Conservation (phyloP, 140 eudicot genomes). For the Flaveria floridana region DNA sequence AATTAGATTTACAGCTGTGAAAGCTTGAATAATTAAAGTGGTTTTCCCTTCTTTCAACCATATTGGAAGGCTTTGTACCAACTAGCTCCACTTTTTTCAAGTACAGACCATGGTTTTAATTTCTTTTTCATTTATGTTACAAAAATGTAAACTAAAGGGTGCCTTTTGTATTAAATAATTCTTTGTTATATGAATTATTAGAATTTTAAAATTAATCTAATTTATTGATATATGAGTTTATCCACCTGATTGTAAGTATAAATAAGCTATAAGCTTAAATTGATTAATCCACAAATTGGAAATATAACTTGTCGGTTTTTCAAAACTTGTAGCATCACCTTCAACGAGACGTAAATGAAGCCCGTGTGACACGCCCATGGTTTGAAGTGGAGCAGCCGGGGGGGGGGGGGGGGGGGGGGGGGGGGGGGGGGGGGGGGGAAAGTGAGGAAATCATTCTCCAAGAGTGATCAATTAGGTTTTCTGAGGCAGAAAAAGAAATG, state of each 20-base stretch:
- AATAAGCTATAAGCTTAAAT: not conserved
- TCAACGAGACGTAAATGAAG: no score
- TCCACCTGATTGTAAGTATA: not conserved
- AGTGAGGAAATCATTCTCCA: no score
- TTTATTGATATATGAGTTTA: not conserved
- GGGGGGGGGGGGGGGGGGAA: no score
- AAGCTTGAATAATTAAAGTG: slow-evolving; percentile 19
- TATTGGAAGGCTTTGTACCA: slow-evolving; percentile 28
- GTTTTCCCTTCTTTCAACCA: slow-evolving; percentile 3
- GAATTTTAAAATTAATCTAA: not conserved
- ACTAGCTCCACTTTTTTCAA: slow-evolving; percentile 19
- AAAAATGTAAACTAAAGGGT: not conserved
- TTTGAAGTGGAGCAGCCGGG: no score
- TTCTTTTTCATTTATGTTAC: slow-evolving; percentile 18
- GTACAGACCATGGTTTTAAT: slow-evolving; percentile 18
- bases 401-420: no score
- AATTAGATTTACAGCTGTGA: slow-evolving; percentile 26
- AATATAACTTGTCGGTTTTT: no score
- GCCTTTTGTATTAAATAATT: not conserved
- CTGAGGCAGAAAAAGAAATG: no score
- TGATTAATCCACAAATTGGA: not conserved
- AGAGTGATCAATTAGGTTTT: no score
- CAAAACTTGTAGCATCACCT: not conserved
- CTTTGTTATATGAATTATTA: not conserved
- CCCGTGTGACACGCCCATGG: no score